Evolutionary conservation across 192 early-diverging fungal species (phyloP), one percentile per base, ranked within the genome.

Genomic region (Phycomyces blakesleeanus): DNA sequence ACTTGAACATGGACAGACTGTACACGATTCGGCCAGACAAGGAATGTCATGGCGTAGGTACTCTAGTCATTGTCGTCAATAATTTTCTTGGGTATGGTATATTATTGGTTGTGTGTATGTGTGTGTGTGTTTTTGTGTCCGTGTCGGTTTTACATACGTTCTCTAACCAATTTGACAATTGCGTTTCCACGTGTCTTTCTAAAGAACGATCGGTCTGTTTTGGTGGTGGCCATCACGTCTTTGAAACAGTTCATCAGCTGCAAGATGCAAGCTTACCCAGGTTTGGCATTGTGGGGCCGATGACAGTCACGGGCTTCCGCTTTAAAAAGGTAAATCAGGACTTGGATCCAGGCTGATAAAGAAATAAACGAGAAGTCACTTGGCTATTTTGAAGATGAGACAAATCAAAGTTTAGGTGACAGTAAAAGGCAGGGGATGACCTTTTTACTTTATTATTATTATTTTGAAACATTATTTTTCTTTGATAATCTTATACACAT

Each of bases 1-100:
- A 22, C 68, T 68, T 25, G 75, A 81, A 4, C 58, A 59, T 26
- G 71, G 74, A 22, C 59, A 63, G 10, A 56, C 22, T 7, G 64
- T 57, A 61, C 84, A 85, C 14, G 62, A 53, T 8, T 63, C 76
- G 10, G 81, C 76, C 4, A 82, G 69, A 49, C 84, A 85, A 12
- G 84, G 78, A 34, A 85, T 82, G 59, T 85, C 84, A 38, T 62
- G 64, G 20, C 83, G 81, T n/a, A 85, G 55, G 55, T 85, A 85
- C 25, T 78, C 83, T 85, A 34, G 29, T 34, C 29, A 34, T 34
- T 34, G 29, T 34, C 29, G 29, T 34, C 29, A 34, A 34, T 34
- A 34, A 34, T 34, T 2, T 34, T 34, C 29, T 34, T 34, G 29
- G 29, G n/a, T n/a, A n/a, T n/a, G n/a, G n/a, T n/a, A n/a, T n/a